Percentiles rank a stretch among this genome's conserved stretches.
Evolutionary conservation across 2,329 filamentous ascomycete species (phyloP).

Genomic region (Diaporthe vexans): DNA sequence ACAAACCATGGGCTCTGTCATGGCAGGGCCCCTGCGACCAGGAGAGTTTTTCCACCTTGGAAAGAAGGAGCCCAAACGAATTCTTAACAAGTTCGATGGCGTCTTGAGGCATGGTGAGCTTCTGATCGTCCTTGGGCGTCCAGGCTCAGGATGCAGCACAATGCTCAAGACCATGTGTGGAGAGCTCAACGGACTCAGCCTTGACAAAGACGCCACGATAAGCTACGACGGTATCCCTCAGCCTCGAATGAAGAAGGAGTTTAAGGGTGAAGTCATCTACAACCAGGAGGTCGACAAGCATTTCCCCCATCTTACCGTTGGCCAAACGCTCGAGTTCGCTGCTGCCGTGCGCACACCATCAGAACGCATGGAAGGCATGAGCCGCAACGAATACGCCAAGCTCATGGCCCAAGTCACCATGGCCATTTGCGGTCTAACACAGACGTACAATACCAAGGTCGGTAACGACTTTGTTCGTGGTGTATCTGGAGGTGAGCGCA

Average conservation of each 20-base stretch:
- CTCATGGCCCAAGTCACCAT: slow-evolving; percentile 77
- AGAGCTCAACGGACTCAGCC: slow-evolving; percentile 69
- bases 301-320: slow-evolving; percentile 83
- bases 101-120: slow-evolving; percentile 75
- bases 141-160: slow-evolving; percentile 75
- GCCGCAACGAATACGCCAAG: slow-evolving; percentile 69
- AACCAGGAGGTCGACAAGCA: slow-evolving; percentile 83
- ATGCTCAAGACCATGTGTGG: slow-evolving; percentile 73
- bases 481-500: slow-evolving; percentile 79
- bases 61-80: slow-evolving; percentile 66
- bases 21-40: slow-evolving; percentile 70
- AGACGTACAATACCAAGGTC: slow-evolving; percentile 80
- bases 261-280: slow-evolving; percentile 78
- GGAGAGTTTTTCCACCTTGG: slow-evolving; percentile 67
- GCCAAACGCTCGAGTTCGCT: slow-evolving; percentile 81
- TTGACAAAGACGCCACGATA: slow-evolving; percentile 65
- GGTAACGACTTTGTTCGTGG: slow-evolving; percentile 82
- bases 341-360: slow-evolving; percentile 77
- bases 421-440: slow-evolving; percentile 79
- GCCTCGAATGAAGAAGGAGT: slow-evolving; percentile 68
- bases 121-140: slow-evolving; percentile 77
- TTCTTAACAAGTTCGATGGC: slow-evolving; percentile 75
- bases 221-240: slow-evolving; percentile 75
- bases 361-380: slow-evolving; percentile 73
- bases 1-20: slow-evolving; percentile 72